Evolutionary conservation across 306 rosid genomes (phyloP).

Genomic region (Senna siamea): DNA sequence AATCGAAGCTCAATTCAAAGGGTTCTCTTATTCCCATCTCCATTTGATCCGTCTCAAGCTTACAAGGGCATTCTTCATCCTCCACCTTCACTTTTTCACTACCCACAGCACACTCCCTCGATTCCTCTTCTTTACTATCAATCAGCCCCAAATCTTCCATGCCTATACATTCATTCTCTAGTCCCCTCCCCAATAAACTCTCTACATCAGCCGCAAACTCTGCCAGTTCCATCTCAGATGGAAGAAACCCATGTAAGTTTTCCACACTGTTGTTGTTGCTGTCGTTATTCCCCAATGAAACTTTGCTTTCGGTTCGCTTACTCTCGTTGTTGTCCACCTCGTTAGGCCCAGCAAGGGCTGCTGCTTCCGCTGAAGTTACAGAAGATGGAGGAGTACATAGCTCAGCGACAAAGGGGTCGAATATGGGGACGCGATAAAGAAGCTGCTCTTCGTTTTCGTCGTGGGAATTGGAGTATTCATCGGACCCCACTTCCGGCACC

Average conservation of each 20-base stretch:
- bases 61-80: slow-evolving; percentile 44
- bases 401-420: slow-evolving; percentile 63
- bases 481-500: slow-evolving; percentile 71
- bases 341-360: not conserved
- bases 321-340: no score
- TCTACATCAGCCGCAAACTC: slow-evolving; percentile 95
- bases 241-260: slow-evolving; percentile 54
- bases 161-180: slow-evolving; percentile 74
- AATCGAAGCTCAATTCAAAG: slow-evolving; percentile 63
- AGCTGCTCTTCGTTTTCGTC: slow-evolving; percentile 80
- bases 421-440: slow-evolving; percentile 76
- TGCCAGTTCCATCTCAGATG: slow-evolving; percentile 70
- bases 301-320: no score
- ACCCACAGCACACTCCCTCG: no score
- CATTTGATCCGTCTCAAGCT: no score
- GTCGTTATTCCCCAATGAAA: not conserved
- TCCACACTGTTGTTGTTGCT: slow-evolving; percentile 36
- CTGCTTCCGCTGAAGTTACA: slow-evolving; percentile 34
- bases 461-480: slow-evolving; percentile 52
- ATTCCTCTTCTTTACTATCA: no score
- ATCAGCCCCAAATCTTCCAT: slow-evolving; percentile 78
- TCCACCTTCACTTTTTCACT: slow-evolving; percentile 72
- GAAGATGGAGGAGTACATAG: slow-evolving; percentile 43
- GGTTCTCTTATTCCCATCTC: slow-evolving; percentile 61
- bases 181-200: slow-evolving; percentile 73